These are phyloP conservation scores for Candida chauliodis DNA, from an alignment of 805 yeast species.

Conservation along the genomic window DNA sequence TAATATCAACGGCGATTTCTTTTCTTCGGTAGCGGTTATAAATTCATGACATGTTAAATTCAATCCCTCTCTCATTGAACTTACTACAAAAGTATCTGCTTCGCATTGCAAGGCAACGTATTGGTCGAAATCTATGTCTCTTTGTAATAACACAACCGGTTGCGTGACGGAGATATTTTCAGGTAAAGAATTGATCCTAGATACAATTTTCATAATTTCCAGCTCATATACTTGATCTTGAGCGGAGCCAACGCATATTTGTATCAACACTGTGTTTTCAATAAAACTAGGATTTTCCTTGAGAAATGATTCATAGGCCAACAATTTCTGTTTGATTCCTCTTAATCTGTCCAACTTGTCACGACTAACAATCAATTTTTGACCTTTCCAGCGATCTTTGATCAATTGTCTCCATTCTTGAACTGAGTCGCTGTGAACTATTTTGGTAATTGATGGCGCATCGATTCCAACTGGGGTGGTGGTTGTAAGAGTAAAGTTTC, in stretches of 20 bases:
- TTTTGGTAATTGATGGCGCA: constrained; percentile 49
- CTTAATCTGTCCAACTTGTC: constrained; percentile 86
- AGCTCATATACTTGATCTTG: constrained; percentile 64
- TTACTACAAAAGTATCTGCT: constrained; percentile 83
- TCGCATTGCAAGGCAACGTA: constrained; percentile 82
- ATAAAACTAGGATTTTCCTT: constrained; percentile 67
- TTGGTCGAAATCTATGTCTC: constrained; percentile 85
- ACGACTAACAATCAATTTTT: constrained; percentile 73
- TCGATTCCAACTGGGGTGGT: constrained; percentile 80
- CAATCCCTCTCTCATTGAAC: constrained; percentile 95
- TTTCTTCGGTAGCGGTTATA: constrained; percentile 65
- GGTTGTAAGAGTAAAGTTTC: constrained; percentile 52
- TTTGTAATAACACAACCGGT: constrained; percentile 84
- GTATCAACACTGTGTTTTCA: constrained; percentile 70
- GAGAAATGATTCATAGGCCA: constrained; percentile 82
- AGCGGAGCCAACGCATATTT: constrained; percentile 59
- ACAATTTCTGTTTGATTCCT: constrained; percentile 81
- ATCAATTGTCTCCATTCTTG: constrained; percentile 65
- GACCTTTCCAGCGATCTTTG: constrained; percentile 72
- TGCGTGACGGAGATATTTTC: constrained; percentile 68
- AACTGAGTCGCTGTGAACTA: constrained; percentile 49
- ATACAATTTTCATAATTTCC: constrained; percentile 73
- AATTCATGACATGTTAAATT: constrained; percentile 95
- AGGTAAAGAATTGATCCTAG: constrained; percentile 76
- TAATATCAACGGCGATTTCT: constrained; percentile 76